Evolutionary conservation across 805 yeast genomes (phyloP), one percentile per base, ranked within the genome.

Genomic region (Starmerella lactis-condensi): DNA sequence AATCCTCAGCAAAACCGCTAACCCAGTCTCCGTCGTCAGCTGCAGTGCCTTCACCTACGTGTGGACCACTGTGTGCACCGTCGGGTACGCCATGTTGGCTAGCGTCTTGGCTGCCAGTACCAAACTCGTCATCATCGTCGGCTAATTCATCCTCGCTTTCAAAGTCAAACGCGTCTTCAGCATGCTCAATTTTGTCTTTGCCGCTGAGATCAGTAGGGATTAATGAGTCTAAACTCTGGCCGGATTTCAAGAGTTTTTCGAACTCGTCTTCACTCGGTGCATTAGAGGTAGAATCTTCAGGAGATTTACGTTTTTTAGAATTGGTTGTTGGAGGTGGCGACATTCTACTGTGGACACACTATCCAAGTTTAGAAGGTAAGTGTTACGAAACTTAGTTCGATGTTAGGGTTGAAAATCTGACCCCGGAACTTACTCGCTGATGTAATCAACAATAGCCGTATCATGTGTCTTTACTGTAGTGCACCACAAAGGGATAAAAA

Each of bases 101-200:
- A 14, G 37, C 45, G 16, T n/a, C 38, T 28, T 33, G 10, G 28
- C 33, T 14, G 48, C 56, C n/a, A n/a, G n/a, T n/a, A n/a, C n/a
- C n/a, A n/a, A n/a, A n/a, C n/a, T 47, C 61, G 5, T 54, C 61
- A 34, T 78, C 92, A 28, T 83, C 94, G 16, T 83, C 95, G 0
- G 95, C 95, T 29, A 83, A 58, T 52, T 83, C 95, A 42, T 83
- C 95, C 46, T 78, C 91, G 50, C 79, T 93, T 47, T 79, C 94
- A 50, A 77, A 85, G 52, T 85, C 96, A 20, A 82, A 60, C 7
- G 98, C 98, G 51, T 83, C 85, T 5, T 69, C 93, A 1, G 89
- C 83, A 52, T 83, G 96, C 33, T 65, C 63, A 2, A 77, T 57
- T 52, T 66, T 57, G 13, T 67, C 72, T 20, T 57, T 64, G 5